Conservation (phyloP, 768 basidiomycete species). For the Suillus hirtellus region DNA sequence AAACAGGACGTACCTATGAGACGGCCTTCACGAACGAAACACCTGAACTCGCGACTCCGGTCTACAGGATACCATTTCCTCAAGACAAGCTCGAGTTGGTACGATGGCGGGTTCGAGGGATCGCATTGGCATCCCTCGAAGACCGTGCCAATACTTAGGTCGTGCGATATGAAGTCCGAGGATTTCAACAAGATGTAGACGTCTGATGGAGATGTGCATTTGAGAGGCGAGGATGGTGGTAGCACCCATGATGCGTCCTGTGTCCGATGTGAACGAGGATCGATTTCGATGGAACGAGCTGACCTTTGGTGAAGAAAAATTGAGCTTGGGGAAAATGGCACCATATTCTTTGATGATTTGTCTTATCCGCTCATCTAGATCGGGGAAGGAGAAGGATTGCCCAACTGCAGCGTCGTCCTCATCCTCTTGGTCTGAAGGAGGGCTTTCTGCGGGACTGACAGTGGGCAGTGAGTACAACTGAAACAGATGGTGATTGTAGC, state of each 20-base stretch:
- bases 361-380: constrained; percentile 74
- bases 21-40: constrained; percentile 76
- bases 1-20: constrained; percentile 64
- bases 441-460: constrained; percentile 51
- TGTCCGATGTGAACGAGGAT: background rate
- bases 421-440: constrained; percentile 59
- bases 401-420: constrained; percentile 37
- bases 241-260: constrained; percentile 94
- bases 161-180: constrained; percentile 86
- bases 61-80: constrained; percentile 91
- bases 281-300: constrained; percentile 17
- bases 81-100: constrained; percentile 81
- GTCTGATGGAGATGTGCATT: constrained; percentile 86
- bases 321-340: constrained; percentile 93
- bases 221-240: constrained; percentile 78
- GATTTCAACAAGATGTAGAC: constrained; percentile 92
- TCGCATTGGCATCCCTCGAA: constrained; percentile 60
- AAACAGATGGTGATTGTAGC: background rate
- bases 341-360: constrained; percentile 65
- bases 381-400: constrained; percentile 69
- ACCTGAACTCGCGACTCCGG: constrained; percentile 81
- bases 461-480: constrained; percentile 37
- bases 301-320: constrained; percentile 93
- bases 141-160: constrained; percentile 57
- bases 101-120: constrained; percentile 29